These are phyloP conservation scores for Arabidopsis thaliana DNA, from an alignment of 345 rosid species.

Conservation along the genomic window TAIR10.1 NC_003070.9:24440001-24440500, in stretches of 20 bases:
- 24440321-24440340: constrained; percentile 26
- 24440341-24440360: constrained; percentile 30
- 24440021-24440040: too few relatives aligned
- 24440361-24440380: constrained; percentile 35
- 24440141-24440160: not conserved
- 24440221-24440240: not conserved
- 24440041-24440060: too few relatives aligned
- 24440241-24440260: constrained; percentile 1
- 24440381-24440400: not conserved
- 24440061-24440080: too few relatives aligned
- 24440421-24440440: constrained; percentile 13
- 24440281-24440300: not conserved
- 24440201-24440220: not conserved
- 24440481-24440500: constrained; percentile 34
- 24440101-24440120: too few relatives aligned
- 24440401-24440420: constrained; percentile 8
- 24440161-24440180: constrained; percentile 1
- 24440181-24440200: not conserved
- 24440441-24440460: constrained; percentile 33
- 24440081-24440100: too few relatives aligned
- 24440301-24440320: not conserved
- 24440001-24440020: too few relatives aligned
- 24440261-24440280: not conserved
- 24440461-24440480: constrained; percentile 27
- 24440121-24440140: not conserved